A percentile compares a stretch with the other conserved stretches of the same genome.
Evolutionary conservation across 2,329 filamentous ascomycete genomes (phyloP).

Genomic region (Penicillium sp.): DNA sequence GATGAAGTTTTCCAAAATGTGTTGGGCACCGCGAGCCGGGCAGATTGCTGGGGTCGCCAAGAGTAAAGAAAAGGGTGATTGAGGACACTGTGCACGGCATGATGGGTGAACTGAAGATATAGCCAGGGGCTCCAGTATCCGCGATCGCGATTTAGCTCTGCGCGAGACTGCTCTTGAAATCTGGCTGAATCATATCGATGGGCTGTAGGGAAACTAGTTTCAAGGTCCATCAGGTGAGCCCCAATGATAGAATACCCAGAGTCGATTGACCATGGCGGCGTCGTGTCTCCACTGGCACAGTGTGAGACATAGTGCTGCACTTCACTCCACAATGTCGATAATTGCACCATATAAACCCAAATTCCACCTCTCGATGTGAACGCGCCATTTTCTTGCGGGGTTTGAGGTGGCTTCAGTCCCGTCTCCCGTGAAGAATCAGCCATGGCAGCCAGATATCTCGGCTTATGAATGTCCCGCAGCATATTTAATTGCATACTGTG

Average conservation of each 20-base stretch:
- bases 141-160: slow-evolving; percentile 39
- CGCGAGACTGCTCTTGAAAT: slow-evolving; percentile 49
- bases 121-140: slow-evolving; percentile 34
- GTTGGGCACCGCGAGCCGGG: slow-evolving; percentile 52
- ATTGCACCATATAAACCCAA: slow-evolving; percentile 51
- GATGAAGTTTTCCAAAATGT: slow-evolving; percentile 55
- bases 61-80: slow-evolving; percentile 43
- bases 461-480: slow-evolving; percentile 43
- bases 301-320: slow-evolving; percentile 47
- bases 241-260: slow-evolving; percentile 51
- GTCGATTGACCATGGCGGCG: slow-evolving; percentile 52
- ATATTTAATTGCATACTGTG: slow-evolving; percentile 46
- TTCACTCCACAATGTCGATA: slow-evolving; percentile 52
- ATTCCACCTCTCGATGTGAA: slow-evolving; percentile 45
- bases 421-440: slow-evolving; percentile 25
- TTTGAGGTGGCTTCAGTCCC: slow-evolving; percentile 39
- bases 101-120: slow-evolving; percentile 31
- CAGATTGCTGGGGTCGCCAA: slow-evolving; percentile 50
- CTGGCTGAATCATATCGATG: slow-evolving; percentile 53
- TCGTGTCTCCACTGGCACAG: slow-evolving; percentile 47
- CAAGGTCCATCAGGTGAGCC: slow-evolving; percentile 52
- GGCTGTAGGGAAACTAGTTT: slow-evolving; percentile 45
- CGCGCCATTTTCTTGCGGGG: slow-evolving; percentile 47
- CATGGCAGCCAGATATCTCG: slow-evolving; percentile 22
- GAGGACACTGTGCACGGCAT: slow-evolving; percentile 30